phyloP scores from a whole-genome alignment of 306 rosid genomes.

The Coriaria nepalensis region DNA sequence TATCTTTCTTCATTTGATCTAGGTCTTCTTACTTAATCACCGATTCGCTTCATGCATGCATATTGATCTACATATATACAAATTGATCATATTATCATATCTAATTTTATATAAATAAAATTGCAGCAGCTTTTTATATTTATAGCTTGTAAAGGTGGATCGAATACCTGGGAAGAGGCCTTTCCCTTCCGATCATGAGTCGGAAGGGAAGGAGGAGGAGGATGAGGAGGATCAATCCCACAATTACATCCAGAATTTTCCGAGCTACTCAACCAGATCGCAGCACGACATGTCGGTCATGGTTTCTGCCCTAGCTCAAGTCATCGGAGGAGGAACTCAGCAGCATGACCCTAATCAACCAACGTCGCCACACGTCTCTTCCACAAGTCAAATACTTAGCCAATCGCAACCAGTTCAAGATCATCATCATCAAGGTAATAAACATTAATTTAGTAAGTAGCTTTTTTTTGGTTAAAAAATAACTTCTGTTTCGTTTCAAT shows the following conservation, averaged over 20 bases:
- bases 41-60: too few relatives aligned
- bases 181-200: constrained; percentile 29
- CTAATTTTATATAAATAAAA: too few relatives aligned
- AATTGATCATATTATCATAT: constrained; percentile 1
- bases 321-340: constrained; percentile 37
- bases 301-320: constrained; percentile 66
- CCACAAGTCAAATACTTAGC: constrained; percentile 1
- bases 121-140: too few relatives aligned
- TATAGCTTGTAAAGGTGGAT: constrained; percentile 18
- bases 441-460: too few relatives aligned
- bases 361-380: background rate
- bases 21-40: background rate
- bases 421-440: too few relatives aligned
- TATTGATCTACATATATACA: too few relatives aligned
- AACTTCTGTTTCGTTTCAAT: too few relatives aligned
- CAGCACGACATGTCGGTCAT: constrained; percentile 61
- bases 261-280: constrained; percentile 58
- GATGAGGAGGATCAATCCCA: background rate
- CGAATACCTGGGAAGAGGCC: constrained; percentile 36
- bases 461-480: too few relatives aligned
- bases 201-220: constrained; percentile 37
- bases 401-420: too few relatives aligned
- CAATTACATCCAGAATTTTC: constrained; percentile 18
- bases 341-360: constrained; percentile 2
- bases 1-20: background rate